Evolutionary conservation across 768 basidiomycete genomes (phyloP).

Genomic region (Auriscalpium microsporum): DNA sequence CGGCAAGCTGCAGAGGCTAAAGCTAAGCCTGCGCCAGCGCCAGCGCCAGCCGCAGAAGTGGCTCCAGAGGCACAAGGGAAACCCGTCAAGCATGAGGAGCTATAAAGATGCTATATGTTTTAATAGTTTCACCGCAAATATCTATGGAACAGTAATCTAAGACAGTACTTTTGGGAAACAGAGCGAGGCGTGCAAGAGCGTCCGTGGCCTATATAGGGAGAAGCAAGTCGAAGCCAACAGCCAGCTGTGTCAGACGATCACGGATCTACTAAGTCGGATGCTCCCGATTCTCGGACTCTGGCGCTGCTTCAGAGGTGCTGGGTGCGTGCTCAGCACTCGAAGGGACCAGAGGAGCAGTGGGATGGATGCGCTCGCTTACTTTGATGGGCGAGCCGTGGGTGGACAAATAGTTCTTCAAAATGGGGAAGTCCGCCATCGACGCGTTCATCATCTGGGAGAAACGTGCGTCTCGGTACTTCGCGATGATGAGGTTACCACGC

Average conservation of each 20-base stretch:
- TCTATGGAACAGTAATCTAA: not conserved
- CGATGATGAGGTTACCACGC: constrained; percentile 74
- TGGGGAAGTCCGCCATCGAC: constrained; percentile 79
- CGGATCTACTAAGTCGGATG: not conserved
- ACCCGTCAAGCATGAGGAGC: constrained; percentile 7
- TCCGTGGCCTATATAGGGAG: not conserved
- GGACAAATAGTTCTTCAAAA: constrained; percentile 71
- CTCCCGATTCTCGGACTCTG: not conserved
- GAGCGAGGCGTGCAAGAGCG: not conserved
- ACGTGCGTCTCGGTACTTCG: constrained; percentile 48
- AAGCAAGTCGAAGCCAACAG: not conserved
- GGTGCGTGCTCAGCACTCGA: constrained; percentile 1
- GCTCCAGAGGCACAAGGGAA: not conserved
- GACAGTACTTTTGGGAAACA: constrained; percentile 1
- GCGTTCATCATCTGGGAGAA: constrained; percentile 54
- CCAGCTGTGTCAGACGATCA: not conserved
- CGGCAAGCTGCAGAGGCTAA: constrained; percentile 11
- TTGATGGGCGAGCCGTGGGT: constrained; percentile 48
- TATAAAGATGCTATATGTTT: constrained; percentile 2
- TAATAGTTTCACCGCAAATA: not conserved
- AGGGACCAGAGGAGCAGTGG: not conserved
- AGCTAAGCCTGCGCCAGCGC: not conserved
- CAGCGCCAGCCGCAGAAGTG: not conserved
- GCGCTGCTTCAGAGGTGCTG: constrained; percentile 5
- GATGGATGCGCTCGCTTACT: constrained; percentile 25